Base-by-base conservation (phyloP, 2,329 filamentous ascomycete genomes). In the Colletotrichum truncatum region DNA sequence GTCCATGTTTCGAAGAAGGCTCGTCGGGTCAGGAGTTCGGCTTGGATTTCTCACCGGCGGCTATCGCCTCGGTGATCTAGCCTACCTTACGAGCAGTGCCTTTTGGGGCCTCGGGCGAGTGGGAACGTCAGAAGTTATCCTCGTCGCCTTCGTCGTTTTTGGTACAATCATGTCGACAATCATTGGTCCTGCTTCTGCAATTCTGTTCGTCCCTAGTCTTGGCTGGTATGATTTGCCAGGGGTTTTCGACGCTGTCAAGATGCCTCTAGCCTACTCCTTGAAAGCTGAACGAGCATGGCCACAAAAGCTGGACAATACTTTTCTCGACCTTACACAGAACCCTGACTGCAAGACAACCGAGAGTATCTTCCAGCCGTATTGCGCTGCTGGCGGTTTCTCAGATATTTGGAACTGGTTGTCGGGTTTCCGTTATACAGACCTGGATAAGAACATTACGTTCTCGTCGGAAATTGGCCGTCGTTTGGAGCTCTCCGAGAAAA, bases 131-230 rank as follows among this genome's bases (percentile, higher is more conserved):
- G 58, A 52, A 6, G 36, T 52, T 0, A 16, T 43, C 25, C 25
- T 54, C 12, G n/a, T 55, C 16, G 38, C 26, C 25, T 34, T 61
- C 12, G 36, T 61, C 39, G 45, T 55, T 7, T 38, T 61, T 3
- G 38, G 48, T 11, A 61, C 58, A 4, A 61, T 61, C 16, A 32
- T 55, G 36, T 43, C 58, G 39, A 52, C 56, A 12, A 38, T 66
- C 28, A 45, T 63, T 26, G 49, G 49, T 4, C 49, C 59, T 25
- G 64, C 64, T 26, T 67, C 54, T 16, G 58, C 51, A 14, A 63
- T 67, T 18, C 41, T 64, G 23, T 46, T 67, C 41, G 39, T 66
- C 3, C 64, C 58, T 5, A 55, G 32, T 8, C 49, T 61, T 6
- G 58, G 58, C 6, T 55, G 48, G 36, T 61, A 32, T 23, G 30